Evolutionary conservation across 2,329 filamentous ascomycete genomes (phyloP).

Genomic region (Emergomyces orientalis): DNA sequence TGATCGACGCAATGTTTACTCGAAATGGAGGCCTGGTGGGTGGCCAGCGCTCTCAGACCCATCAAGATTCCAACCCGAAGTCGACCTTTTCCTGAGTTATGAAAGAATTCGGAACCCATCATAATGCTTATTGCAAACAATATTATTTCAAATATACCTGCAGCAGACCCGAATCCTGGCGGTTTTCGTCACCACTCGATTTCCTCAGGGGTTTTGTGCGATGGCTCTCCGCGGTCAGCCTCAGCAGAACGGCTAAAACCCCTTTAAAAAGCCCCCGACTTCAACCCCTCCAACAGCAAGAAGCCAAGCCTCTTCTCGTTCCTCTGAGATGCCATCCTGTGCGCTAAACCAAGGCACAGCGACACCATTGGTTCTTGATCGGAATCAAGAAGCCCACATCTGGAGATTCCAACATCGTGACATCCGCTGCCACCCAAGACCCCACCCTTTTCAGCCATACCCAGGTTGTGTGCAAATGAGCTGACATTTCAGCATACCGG

Average conservation of each 20-base stretch:
- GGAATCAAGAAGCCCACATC: neutral
- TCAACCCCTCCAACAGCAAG: neutral
- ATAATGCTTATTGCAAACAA: no score
- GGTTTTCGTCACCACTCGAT: neutral
- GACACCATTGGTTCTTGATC: neutral
- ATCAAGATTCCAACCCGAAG: neutral
- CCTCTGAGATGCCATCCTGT: neutral
- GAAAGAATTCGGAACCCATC: no score
- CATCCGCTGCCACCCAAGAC: no score
- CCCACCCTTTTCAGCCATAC: no score
- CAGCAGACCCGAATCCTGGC: neutral
- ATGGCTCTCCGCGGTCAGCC: neutral
- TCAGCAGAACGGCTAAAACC: neutral
- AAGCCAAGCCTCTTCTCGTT: neutral
- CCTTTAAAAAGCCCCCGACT: neutral
- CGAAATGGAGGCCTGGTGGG: neutral
- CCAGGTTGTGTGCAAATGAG: no score
- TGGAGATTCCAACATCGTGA: neutral
- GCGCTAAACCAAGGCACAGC: neutral
- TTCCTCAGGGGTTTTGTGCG: neutral
- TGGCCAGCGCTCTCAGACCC: neutral
- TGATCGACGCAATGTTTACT: neutral
- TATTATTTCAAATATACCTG: no score
- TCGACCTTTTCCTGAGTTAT: no score
- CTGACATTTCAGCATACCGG: no score